A percentile compares a stretch with the other conserved stretches of the same genome.
phyloP scores from a whole-genome alignment of 768 basidiomycete species.

The Lentinula sp. region DNA sequence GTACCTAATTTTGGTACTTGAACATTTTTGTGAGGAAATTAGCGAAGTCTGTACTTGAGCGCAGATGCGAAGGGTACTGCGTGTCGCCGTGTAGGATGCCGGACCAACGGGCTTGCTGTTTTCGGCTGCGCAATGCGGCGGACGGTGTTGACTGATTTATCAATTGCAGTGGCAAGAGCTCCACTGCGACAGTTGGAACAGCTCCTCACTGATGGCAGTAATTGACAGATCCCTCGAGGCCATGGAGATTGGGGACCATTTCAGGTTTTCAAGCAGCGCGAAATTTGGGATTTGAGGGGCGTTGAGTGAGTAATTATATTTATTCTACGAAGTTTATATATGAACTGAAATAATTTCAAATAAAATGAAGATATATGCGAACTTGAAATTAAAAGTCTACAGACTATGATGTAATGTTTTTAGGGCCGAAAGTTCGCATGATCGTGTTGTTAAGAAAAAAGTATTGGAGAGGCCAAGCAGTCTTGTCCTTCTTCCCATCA shows the following conservation, averaged over 20 bases:
- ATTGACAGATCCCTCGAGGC: not conserved
- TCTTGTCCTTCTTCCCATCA: not conserved
- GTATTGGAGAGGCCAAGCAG: not conserved
- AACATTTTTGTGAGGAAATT: too few relatives aligned
- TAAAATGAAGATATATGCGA: too few relatives aligned
- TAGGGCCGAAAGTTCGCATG: not conserved
- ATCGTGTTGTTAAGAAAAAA: not conserved
- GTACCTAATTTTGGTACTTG: too few relatives aligned
- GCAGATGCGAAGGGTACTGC: too few relatives aligned
- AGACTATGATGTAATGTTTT: not conserved
- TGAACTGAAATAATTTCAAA: too few relatives aligned
- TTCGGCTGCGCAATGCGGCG: not conserved
- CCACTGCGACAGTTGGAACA: not conserved
- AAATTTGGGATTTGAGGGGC: too few relatives aligned
- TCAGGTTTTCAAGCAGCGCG: not conserved
- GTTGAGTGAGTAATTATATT: too few relatives aligned
- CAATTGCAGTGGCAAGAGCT: not conserved
- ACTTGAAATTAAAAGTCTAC: too few relatives aligned
- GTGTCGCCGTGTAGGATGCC: too few relatives aligned
- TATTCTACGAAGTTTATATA: too few relatives aligned
- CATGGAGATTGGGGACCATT: not conserved
- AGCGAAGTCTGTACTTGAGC: too few relatives aligned
- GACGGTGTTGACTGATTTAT: not conserved
- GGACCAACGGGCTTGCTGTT: not conserved
- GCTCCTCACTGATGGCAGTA: not conserved